These are phyloP conservation scores for Kitagawia praeruptora DNA, from an alignment of 129 eudicot genomes.

Conservation along the genomic window DNA sequence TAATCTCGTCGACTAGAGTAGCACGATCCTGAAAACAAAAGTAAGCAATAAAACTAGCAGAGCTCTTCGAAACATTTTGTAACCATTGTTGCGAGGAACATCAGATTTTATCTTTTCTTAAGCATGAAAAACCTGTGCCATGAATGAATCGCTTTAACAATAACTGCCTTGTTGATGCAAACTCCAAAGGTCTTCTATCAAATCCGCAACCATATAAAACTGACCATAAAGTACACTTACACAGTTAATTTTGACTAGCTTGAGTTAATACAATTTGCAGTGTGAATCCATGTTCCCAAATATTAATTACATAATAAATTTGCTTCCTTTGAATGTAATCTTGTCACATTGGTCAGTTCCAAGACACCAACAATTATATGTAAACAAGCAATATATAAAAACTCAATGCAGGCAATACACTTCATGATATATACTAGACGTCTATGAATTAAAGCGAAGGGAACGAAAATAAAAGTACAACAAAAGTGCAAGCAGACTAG, in stretches of 20 bases:
- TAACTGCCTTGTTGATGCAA: slow-evolving; percentile 27
- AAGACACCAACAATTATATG: neutral
- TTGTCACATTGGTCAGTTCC: neutral
- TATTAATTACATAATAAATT: neutral
- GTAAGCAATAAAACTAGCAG: neutral
- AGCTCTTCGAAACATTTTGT: neutral
- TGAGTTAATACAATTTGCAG: neutral
- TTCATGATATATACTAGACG: neutral
- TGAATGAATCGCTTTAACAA: slow-evolving; percentile 47
- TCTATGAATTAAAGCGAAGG: neutral
- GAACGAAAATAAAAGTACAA: neutral
- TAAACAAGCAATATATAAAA: neutral
- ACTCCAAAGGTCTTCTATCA: slow-evolving; percentile 23
- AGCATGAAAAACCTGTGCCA: slow-evolving; percentile 66
- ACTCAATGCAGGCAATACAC: neutral
- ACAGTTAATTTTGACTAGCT: neutral
- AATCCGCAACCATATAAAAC: slow-evolving; percentile 27
- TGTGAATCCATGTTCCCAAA: neutral
- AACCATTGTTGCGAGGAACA: neutral
- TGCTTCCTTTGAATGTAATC: neutral
- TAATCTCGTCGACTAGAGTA: slow-evolving; percentile 40
- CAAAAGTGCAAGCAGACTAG: neutral
- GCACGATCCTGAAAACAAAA: slow-evolving; percentile 32
- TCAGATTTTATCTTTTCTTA: neutral
- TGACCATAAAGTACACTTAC: slow-evolving; percentile 22